These are phyloP conservation scores for Brassica incana DNA, from an alignment of 345 rosid species.

Conservation along the genomic window DNA sequence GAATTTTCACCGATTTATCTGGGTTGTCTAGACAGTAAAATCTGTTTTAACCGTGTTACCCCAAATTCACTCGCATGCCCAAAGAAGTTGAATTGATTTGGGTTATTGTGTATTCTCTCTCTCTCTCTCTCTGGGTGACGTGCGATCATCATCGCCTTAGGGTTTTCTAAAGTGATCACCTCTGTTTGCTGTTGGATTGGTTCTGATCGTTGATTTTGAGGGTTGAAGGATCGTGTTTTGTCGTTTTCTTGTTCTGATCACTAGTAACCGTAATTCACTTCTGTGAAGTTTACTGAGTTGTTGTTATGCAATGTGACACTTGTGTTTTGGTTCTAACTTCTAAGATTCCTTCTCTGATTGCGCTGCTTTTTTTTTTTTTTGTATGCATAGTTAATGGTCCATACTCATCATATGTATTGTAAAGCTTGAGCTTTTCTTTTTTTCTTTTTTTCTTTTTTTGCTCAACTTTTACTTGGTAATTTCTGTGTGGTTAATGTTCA, in stretches of 20 bases:
- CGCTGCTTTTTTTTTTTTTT: not conserved
- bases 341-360: not conserved
- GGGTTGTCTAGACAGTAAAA: not conserved
- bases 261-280: conserved; percentile 10
- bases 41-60: conserved; percentile 6
- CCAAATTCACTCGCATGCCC: not conserved
- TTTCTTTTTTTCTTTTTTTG: not conserved
- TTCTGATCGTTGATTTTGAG: conserved; percentile 1
- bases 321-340: not conserved
- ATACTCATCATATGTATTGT: not conserved
- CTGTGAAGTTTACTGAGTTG: not conserved
- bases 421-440: not conserved
- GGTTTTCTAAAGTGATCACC: not conserved
- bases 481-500: not conserved
- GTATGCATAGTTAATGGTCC: not conserved
- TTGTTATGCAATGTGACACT: not conserved
- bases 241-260: conserved; percentile 19
- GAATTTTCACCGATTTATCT: not conserved
- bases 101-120: not conserved
- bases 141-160: conserved; percentile 29
- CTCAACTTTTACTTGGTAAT: too few species aligned
- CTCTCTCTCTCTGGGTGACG: not conserved
- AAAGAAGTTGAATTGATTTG: not conserved
- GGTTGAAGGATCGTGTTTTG: not conserved
- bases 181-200: conserved; percentile 5